phyloP scores from a whole-genome alignment of 2,329 filamentous ascomycete species.

The Claviceps spartinae region DNA sequence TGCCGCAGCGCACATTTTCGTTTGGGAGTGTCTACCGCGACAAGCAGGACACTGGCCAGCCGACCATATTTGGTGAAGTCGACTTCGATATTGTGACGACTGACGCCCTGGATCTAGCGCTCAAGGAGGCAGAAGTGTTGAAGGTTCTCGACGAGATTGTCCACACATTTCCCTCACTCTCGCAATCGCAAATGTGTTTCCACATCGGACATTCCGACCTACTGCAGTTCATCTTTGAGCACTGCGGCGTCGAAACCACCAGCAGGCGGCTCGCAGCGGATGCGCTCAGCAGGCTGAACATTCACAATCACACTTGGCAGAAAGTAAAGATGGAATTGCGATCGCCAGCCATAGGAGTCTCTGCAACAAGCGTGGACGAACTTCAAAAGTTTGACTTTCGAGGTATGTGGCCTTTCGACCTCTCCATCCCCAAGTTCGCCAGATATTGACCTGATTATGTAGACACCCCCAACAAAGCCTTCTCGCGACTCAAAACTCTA shows the following conservation, averaged over 20 bases:
- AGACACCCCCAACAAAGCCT: constrained; percentile 44
- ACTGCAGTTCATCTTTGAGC: constrained; percentile 77
- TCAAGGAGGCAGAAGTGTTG: constrained; percentile 87
- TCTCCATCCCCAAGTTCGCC: neutral
- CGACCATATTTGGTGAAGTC: constrained; percentile 71
- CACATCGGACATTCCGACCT: constrained; percentile 82
- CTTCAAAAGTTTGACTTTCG: constrained; percentile 84
- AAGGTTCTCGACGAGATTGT: constrained; percentile 92
- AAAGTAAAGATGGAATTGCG: constrained; percentile 73
- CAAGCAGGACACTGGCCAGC: constrained; percentile 64
- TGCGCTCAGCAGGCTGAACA: constrained; percentile 73
- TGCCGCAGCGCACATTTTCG: constrained; percentile 64
- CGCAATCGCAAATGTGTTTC: constrained; percentile 66
- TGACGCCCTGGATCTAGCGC: constrained; percentile 64
- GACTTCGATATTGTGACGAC: constrained; percentile 93
- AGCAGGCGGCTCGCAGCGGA: constrained; percentile 66
- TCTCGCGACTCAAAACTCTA: constrained; percentile 43
- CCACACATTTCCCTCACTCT: constrained; percentile 62
- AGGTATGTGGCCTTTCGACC: constrained; percentile 30
- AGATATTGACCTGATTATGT: neutral
- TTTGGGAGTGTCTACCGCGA: constrained; percentile 85
- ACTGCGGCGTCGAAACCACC: constrained; percentile 61
- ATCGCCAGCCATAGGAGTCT: constrained; percentile 66
- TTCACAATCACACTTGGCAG: constrained; percentile 66
- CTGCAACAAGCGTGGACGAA: constrained; percentile 82